Base-by-base conservation (phyloP, 768 basidiomycete species). In the Leucocoprinus birnbaumii region DNA sequence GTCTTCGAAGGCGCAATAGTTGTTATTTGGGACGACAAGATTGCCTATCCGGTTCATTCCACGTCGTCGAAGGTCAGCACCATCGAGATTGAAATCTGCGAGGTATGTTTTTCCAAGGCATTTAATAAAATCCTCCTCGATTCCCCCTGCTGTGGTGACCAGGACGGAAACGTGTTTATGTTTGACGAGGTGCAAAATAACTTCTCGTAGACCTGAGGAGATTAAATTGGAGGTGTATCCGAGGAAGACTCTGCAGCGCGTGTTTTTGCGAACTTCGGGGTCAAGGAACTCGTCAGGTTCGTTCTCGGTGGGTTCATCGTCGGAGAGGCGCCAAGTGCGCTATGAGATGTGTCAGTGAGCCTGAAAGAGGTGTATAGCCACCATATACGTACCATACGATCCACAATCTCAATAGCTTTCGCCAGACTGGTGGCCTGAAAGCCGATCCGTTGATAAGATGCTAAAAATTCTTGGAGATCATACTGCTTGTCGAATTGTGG, bases 41-140 rank as follows among this genome's bases (percentile, higher is more conserved):
- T 99, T 99, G 27, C 97, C 97, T 58, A 98, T 94, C 34, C 97
- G 84, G 64, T 99, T 99, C 81, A 99, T 84, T n/a, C 97, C 97
- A 57, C 83, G 81, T 65, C 77, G 85, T 42, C 97, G 83, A 53
- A 99, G 72, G 54, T 86, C 85, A 4, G 93, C 91, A 13, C 97
- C 97, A 58, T 95, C 89, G 53, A 97, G 80, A 65, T 89, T 83
- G 70, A 97, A 99, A 62, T 94, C 92, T 0, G 92, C 92, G 42
- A 98, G 79, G 63, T 95, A 98, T 0, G 97, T 99, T 66, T 89
- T 86, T n/a, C 93, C 95, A 3, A 99, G 82, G 68, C 97, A 98
- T 71, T 99, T 99, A 72, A 99, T 97, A 57, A 98, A 91, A 71
- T 99, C 97, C 73, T 99, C 97, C 67, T 99, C 97, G 62, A 99